phyloP scores from a whole-genome alignment of 2,329 filamentous ascomycete genomes.

The Penicillium sp. region DNA sequence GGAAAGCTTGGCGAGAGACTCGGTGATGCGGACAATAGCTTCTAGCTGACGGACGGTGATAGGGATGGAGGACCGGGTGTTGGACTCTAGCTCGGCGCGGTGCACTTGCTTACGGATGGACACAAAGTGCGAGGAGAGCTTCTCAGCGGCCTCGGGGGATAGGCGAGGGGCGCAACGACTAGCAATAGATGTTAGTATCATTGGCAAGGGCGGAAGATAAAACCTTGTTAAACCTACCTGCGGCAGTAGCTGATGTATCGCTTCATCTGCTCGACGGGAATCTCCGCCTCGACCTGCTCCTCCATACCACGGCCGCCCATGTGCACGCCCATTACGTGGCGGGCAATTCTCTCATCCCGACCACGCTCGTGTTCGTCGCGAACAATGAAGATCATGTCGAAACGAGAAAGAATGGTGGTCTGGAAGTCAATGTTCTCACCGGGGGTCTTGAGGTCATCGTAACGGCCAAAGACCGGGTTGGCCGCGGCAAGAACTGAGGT shows the following conservation, averaged over 20 bases:
- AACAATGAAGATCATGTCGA: slow-evolving; percentile 99
- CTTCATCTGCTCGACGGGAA: slow-evolving; percentile 95
- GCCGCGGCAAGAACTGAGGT: slow-evolving; percentile 95
- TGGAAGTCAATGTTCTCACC: slow-evolving; percentile 99
- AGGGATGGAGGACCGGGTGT: slow-evolving; percentile 87
- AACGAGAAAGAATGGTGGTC: slow-evolving; percentile 95
- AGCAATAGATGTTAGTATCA: slow-evolving; percentile 18
- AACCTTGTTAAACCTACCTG: slow-evolving; percentile 61
- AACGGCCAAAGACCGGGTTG: slow-evolving; percentile 96
- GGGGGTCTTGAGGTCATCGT: slow-evolving; percentile 96
- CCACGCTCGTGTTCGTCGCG: slow-evolving; percentile 89
- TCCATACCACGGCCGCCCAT: slow-evolving; percentile 86
- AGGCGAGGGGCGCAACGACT: slow-evolving; percentile 91
- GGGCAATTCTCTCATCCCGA: slow-evolving; percentile 90
- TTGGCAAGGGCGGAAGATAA: not conserved
- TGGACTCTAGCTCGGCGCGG: slow-evolving; percentile 83
- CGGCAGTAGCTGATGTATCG: slow-evolving; percentile 97
- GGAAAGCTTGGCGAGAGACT: slow-evolving; percentile 88
- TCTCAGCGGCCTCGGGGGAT: slow-evolving; percentile 87
- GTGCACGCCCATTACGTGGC: slow-evolving; percentile 95
- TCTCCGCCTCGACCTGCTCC: slow-evolving; percentile 81
- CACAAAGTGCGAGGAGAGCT: slow-evolving; percentile 95
- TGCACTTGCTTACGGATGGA: slow-evolving; percentile 94
- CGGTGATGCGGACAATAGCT: slow-evolving; percentile 94
- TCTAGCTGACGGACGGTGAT: slow-evolving; percentile 98